These are phyloP conservation scores for Trametes hirsuta DNA, from an alignment of 1,284 basidiomycete genomes.

Conservation along the genomic window DNA sequence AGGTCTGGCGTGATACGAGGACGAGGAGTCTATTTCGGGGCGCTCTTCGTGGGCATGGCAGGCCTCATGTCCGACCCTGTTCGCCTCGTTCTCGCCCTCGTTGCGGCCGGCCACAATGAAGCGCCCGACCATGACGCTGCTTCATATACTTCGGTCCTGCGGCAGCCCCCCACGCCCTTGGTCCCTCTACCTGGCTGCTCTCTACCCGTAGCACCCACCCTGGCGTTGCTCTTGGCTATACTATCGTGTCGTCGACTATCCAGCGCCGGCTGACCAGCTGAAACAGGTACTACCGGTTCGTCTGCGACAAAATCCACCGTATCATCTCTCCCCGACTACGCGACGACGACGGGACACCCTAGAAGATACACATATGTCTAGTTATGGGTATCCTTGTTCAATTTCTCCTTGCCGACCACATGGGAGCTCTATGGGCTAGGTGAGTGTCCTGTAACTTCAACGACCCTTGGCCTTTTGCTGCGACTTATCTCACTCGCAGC, in stretches of 20 bases:
- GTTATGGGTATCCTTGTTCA: background rate
- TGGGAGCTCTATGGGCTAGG: background rate
- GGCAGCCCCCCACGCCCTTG: conserved; percentile 3
- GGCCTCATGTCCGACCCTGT: conserved; percentile 22
- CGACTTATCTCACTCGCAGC: no score
- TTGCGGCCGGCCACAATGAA: conserved; percentile 14
- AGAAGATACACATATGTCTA: background rate
- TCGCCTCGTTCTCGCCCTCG: conserved; percentile 16
- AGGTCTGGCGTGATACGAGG: conserved; percentile 14
- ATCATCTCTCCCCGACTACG: background rate
- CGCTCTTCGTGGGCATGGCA: conserved; percentile 10
- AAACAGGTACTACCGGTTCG: no score
- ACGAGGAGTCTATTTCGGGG: conserved; percentile 12
- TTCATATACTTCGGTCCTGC: conserved; percentile 17
- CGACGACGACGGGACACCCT: background rate
- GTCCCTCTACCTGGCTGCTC: background rate
- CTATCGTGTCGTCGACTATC: background rate
- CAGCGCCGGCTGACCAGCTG: no score
- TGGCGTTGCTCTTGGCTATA: background rate
- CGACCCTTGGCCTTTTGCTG: no score
- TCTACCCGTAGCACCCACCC: background rate
- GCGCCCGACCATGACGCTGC: conserved; percentile 16
- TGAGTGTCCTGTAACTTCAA: no score
- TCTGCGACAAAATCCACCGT: background rate
- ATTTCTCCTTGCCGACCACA: background rate